Evolutionary conservation across 2,329 filamentous ascomycete species (phyloP).

Genomic region (Furcasterigmium furcatum): DNA sequence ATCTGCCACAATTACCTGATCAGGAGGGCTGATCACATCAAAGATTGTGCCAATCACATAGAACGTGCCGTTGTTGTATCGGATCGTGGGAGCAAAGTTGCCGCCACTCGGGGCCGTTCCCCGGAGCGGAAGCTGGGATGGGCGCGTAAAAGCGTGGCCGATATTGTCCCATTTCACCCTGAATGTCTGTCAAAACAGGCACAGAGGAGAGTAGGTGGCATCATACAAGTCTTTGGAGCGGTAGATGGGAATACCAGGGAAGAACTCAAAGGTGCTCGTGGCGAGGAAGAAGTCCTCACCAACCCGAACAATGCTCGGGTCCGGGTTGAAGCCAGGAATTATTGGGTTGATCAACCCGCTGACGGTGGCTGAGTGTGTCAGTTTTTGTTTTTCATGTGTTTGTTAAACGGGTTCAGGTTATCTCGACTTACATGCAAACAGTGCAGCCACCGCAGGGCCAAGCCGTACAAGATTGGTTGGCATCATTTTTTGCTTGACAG

Average conservation of each 20-base stretch:
- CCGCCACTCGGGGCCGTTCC: conserved; percentile 12
- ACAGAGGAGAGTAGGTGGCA: too few species aligned
- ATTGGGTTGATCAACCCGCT: conserved; percentile 9
- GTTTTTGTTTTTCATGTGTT: not conserved
- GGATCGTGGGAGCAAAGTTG: conserved; percentile 10
- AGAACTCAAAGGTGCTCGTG: conserved; percentile 12
- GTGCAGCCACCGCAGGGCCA: too few species aligned
- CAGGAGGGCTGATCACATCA: conserved; percentile 10
- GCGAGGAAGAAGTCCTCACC: conserved; percentile 10
- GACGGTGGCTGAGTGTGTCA: not conserved
- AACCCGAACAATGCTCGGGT: conserved; percentile 10
- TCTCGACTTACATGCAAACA: too few species aligned
- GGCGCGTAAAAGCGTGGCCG: conserved; percentile 9
- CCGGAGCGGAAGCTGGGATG: conserved; percentile 10
- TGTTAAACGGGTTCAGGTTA: not conserved
- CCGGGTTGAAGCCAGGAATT: conserved; percentile 12
- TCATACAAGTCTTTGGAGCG: conserved; percentile 10
- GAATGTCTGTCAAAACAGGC: not conserved
- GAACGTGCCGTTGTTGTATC: conserved; percentile 9
- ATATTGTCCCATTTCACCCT: conserved; percentile 13
- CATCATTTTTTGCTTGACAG: too few species aligned
- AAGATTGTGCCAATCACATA: conserved; percentile 10
- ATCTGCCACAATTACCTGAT: conserved; percentile 3
- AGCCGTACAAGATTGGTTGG: too few species aligned
- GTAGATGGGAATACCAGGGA: conserved; percentile 12